Conservation (phyloP, 371 early-diverging fungal genomes). For the Rhizopus arrhizus region DNA sequence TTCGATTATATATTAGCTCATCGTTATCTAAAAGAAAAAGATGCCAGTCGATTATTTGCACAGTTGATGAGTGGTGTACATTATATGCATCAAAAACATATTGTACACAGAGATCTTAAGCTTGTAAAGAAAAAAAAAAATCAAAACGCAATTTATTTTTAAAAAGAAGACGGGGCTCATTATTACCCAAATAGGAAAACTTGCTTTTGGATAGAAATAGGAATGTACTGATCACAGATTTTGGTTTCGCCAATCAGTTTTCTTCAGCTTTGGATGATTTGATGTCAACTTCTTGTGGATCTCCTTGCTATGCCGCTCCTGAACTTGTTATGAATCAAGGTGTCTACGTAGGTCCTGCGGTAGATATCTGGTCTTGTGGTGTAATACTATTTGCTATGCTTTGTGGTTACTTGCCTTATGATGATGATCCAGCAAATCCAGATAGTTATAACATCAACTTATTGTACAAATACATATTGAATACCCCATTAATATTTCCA, state of each 20-base stretch:
- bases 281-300: constrained; percentile 94
- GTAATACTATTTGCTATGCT: constrained; percentile 97
- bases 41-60: constrained; percentile 90
- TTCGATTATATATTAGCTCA: constrained; percentile 96
- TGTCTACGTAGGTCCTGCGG: constrained; percentile 97
- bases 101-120: constrained; percentile 96
- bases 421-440: constrained; percentile 97
- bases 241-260: constrained; percentile 98
- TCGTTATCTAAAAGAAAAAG: constrained; percentile 88
- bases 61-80: constrained; percentile 92
- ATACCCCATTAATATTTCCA: constrained; percentile 88
- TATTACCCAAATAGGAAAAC: constrained; percentile 74
- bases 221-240: constrained; percentile 97
- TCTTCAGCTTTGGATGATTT: constrained; percentile 70
- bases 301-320: constrained; percentile 98
- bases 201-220: constrained; percentile 84
- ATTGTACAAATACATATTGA: constrained; percentile 93
- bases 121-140: constrained; percentile 57
- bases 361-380: constrained; percentile 96
- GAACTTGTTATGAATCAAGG: constrained; percentile 96
- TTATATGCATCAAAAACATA: constrained; percentile 85
- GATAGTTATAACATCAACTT: constrained; percentile 96
- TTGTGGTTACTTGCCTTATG: constrained; percentile 98
- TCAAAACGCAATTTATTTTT: background rate
- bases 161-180: background rate